phyloP scores from a whole-genome alignment of 179 eudicot genomes.

The Actinidia arguta region DNA sequence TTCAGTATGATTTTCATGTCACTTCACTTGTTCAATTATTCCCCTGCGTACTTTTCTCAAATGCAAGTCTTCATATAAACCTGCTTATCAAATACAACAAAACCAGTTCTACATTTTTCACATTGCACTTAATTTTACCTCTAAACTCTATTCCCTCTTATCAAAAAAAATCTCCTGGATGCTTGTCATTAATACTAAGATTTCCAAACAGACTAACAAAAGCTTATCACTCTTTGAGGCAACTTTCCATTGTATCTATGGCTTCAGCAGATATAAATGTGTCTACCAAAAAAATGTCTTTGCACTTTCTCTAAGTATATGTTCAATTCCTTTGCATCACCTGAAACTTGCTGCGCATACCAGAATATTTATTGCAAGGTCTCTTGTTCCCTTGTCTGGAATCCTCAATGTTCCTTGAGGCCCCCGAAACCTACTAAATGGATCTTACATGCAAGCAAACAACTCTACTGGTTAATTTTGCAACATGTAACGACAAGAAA shows the following conservation, averaged over 20 bases:
- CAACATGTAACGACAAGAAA: not conserved
- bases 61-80: not conserved
- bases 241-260: conserved; percentile 51
- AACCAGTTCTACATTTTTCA: not conserved
- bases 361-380: conserved; percentile 44
- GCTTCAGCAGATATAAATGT: conserved; percentile 59
- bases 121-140: not conserved
- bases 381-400: conserved; percentile 40
- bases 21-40: not conserved
- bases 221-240: conserved; percentile 67
- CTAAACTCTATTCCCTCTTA: not conserved
- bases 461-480: not conserved
- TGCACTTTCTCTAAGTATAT: conserved; percentile 55
- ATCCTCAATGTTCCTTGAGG: conserved; percentile 53
- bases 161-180: no score
- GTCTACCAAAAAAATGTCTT: conserved; percentile 53
- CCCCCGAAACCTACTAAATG: conserved; percentile 66
- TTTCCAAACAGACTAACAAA: not conserved
- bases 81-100: no score
- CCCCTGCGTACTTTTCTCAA: not conserved
- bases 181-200: not conserved
- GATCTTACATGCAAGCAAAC: not conserved
- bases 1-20: not conserved
- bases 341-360: conserved; percentile 61
- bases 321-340: conserved; percentile 53